Conservation (phyloP, 2,329 filamentous ascomycete genomes). For the Colletotrichum destructivum region DNA sequence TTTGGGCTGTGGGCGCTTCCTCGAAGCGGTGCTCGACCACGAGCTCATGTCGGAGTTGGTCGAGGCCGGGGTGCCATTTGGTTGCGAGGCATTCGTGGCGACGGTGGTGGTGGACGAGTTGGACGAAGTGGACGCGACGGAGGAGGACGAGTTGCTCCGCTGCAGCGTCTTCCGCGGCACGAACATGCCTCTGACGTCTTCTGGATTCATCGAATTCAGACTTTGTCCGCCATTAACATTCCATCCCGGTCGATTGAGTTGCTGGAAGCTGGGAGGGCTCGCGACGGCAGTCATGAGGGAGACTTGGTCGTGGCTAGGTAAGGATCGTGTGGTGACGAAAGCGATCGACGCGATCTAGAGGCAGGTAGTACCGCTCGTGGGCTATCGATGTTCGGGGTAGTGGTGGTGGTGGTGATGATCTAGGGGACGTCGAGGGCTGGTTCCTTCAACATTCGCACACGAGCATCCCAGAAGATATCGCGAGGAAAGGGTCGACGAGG, state of each 20-base stretch:
- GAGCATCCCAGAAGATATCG: slow-evolving; percentile 21
- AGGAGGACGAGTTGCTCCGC: slow-evolving; percentile 92
- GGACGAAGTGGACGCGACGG: slow-evolving; percentile 78
- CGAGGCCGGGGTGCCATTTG: slow-evolving; percentile 71
- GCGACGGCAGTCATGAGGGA: slow-evolving; percentile 78
- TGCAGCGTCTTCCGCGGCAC: slow-evolving; percentile 90
- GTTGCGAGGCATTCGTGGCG: slow-evolving; percentile 71
- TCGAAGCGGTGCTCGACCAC: slow-evolving; percentile 65
- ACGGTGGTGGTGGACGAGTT: slow-evolving; percentile 75
- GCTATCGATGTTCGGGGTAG: slow-evolving; percentile 7
- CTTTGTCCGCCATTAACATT: slow-evolving; percentile 69
- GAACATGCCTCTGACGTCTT: slow-evolving; percentile 90
- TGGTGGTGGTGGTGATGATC: not conserved
- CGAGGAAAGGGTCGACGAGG: slow-evolving; percentile 8
- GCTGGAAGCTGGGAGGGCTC: slow-evolving; percentile 74
- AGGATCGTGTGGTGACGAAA: slow-evolving; percentile 12
- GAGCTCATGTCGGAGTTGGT: slow-evolving; percentile 64
- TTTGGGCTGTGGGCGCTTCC: slow-evolving; percentile 68
- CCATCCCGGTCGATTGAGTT: slow-evolving; percentile 77
- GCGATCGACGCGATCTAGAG: slow-evolving; percentile 3
- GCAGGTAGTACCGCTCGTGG: slow-evolving; percentile 24
- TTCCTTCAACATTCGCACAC: slow-evolving; percentile 39
- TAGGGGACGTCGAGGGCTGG: slow-evolving; percentile 22
- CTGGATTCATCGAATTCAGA: slow-evolving; percentile 80
- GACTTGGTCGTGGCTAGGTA: slow-evolving; percentile 38